phyloP scores from a whole-genome alignment of 1,284 basidiomycete species.

The Trametes sp. region DNA sequence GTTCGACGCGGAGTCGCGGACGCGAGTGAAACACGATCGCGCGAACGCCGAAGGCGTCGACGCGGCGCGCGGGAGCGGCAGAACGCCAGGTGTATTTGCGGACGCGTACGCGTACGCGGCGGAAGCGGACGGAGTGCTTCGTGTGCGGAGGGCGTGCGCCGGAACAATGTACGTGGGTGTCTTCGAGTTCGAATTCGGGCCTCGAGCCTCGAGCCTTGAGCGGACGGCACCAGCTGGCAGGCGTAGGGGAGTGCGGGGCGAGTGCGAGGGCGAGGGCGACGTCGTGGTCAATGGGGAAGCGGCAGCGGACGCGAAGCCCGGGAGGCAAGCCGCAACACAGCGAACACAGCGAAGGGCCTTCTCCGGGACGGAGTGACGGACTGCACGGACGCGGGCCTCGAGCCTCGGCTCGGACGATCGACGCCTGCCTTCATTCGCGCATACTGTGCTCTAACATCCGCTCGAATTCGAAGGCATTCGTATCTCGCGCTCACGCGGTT shows the following conservation, averaged over 20 bases:
- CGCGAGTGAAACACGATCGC: slow-evolving; percentile 14
- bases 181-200: not conserved
- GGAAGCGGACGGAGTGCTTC: too few relatives aligned
- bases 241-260: not conserved
- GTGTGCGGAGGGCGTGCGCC: too few relatives aligned
- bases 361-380: slow-evolving; percentile 12
- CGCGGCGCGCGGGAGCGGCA: not conserved
- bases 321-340: too few relatives aligned
- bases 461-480: too few relatives aligned
- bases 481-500: not conserved
- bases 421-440: not conserved
- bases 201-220: too few relatives aligned
- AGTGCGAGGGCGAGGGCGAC: not conserved
- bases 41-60: not conserved
- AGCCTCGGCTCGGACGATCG: not conserved
- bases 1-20: too few relatives aligned
- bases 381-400: not conserved
- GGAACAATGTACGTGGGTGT: too few relatives aligned
- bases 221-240: too few relatives aligned
- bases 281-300: not conserved
- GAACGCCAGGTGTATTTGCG: not conserved
- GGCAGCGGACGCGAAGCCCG: not conserved
- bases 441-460: too few relatives aligned
- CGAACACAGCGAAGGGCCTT: slow-evolving; percentile 7
- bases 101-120: not conserved